These are phyloP conservation scores for Neoscytalidium dimidiatum DNA, from an alignment of 2,329 filamentous ascomycete genomes.

Conservation along the genomic window DNA sequence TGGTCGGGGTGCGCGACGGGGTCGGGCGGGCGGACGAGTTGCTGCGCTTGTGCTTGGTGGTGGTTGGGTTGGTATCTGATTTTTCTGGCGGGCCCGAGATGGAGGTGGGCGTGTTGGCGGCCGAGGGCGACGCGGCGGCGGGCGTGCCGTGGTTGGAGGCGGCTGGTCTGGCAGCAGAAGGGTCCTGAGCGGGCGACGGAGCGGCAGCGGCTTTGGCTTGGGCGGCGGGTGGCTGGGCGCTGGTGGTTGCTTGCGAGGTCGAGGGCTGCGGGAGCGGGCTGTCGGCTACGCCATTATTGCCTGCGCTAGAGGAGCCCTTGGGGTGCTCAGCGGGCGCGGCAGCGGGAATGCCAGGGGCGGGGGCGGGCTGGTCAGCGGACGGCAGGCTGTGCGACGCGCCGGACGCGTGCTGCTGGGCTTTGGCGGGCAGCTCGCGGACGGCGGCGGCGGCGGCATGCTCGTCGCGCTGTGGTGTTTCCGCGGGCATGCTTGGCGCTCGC, in stretches of 20 bases:
- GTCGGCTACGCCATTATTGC: constrained; percentile 12
- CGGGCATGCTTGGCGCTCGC: constrained; percentile 12
- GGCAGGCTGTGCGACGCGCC: not conserved
- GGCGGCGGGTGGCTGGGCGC: not conserved
- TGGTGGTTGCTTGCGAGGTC: not conserved
- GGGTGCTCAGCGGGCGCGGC: not conserved
- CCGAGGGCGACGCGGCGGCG: not conserved
- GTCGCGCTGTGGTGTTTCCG: constrained; percentile 8
- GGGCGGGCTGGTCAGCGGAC: not conserved
- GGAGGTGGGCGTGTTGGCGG: not conserved
- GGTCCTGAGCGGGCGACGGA: not conserved
- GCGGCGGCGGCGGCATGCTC: not conserved
- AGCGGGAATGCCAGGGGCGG: not conserved
- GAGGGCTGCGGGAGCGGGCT: not conserved
- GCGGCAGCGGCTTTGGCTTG: not conserved
- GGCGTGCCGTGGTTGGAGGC: constrained; percentile 4
- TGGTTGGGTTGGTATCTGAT: not conserved
- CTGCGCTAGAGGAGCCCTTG: not conserved
- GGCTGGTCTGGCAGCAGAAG: not conserved
- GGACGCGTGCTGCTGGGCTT: not conserved
- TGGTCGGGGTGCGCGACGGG: constrained; percentile 16
- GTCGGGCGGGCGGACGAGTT: constrained; percentile 19
- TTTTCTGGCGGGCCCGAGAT: not conserved
- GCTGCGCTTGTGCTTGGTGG: constrained; percentile 13
- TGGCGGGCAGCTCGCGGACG: not conserved